phyloP scores from a whole-genome alignment of 495 filamentous ascomycete species.

The Aspergillus biplanus region DNA sequence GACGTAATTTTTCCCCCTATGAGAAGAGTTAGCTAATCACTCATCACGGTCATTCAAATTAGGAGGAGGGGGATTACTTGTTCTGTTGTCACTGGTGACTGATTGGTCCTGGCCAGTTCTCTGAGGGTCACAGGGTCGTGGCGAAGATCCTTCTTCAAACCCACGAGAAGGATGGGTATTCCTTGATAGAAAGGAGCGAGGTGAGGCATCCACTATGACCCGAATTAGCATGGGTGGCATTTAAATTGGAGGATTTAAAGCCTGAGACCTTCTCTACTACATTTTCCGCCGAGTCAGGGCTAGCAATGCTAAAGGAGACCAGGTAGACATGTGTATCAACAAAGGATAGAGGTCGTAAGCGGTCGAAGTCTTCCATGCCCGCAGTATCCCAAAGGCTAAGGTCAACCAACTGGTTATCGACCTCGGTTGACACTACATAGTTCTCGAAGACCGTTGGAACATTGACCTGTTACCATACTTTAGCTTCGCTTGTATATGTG shows the following conservation, averaged over 20 bases:
- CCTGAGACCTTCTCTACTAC: neutral
- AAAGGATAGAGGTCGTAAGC: conserved; percentile 1
- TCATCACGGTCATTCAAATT: neutral
- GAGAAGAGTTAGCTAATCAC: neutral
- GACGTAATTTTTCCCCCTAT: neutral
- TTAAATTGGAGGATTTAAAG: neutral
- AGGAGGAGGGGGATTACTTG: neutral
- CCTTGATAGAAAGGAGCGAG: neutral
- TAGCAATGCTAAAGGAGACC: neutral
- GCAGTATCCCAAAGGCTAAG: neutral
- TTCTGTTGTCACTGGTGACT: neutral
- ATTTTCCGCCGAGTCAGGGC: neutral
- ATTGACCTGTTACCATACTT: neutral
- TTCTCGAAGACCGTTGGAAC: neutral
- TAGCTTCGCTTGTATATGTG: neutral
- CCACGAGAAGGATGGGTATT: neutral
- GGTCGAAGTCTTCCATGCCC: conserved; percentile 1
- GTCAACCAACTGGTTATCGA: neutral
- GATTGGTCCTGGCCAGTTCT: neutral
- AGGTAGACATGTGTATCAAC: neutral
- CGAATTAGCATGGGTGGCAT: neutral
- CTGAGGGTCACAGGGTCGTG: neutral
- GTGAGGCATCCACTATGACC: neutral
- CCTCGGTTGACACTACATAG: neutral
- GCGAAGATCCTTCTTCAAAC: conserved; percentile 1